Conservation (phyloP, 768 basidiomycete species). For the Rhizopogon vesiculosus region DNA sequence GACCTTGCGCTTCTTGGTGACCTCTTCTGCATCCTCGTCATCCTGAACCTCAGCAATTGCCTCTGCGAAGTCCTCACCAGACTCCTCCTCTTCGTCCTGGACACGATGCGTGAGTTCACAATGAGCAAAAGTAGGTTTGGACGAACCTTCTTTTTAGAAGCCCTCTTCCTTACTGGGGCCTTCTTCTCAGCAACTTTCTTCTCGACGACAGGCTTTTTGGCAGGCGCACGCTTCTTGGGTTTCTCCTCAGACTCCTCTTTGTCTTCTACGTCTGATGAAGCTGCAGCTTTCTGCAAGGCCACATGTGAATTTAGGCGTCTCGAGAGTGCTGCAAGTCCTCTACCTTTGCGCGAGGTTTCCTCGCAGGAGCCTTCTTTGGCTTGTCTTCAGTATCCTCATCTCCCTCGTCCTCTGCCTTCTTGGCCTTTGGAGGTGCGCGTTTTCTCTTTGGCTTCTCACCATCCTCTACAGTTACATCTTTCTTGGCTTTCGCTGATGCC, state of each 20-base stretch:
- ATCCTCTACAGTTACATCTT: constrained; percentile 28
- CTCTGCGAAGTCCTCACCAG: constrained; percentile 44
- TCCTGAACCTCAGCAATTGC: constrained; percentile 40
- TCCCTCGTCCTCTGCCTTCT: constrained; percentile 28
- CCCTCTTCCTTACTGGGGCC: constrained; percentile 32
- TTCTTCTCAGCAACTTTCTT: constrained; percentile 48
- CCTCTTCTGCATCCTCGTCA: constrained; percentile 35
- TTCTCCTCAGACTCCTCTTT: constrained; percentile 37
- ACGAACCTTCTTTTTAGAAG: constrained; percentile 6
- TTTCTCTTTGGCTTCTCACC: constrained; percentile 33
- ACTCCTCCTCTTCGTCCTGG: constrained; percentile 32
- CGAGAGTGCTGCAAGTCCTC: background rate
- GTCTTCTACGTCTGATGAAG: constrained; percentile 22
- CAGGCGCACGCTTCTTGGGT: constrained; percentile 41
- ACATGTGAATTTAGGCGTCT: constrained; percentile 3
- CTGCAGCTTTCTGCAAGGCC: constrained; percentile 21
- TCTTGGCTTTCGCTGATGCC: constrained; percentile 35
- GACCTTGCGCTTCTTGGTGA: constrained; percentile 71
- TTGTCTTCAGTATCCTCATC: constrained; percentile 29
- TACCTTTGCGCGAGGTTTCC: constrained; percentile 34
- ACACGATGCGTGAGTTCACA: background rate
- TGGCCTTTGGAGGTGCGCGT: constrained; percentile 23
- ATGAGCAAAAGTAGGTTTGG: background rate
- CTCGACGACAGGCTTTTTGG: constrained; percentile 40
- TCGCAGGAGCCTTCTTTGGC: constrained; percentile 27